Evolutionary conservation across 805 yeast genomes (phyloP).

Genomic region (Wickerhamomyces strasburgensis): DNA sequence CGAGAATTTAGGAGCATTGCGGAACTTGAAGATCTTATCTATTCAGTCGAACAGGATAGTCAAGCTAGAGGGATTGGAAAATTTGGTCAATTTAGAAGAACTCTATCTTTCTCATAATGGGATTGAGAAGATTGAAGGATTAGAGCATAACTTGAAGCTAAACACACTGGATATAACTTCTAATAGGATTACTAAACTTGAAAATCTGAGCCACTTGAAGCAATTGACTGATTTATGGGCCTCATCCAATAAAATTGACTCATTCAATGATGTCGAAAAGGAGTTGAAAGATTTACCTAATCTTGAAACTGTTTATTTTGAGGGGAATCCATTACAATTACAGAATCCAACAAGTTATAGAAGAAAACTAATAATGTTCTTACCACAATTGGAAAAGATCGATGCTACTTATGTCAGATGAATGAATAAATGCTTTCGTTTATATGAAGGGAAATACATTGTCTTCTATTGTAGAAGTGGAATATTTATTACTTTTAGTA

Average conservation of each 20-base stretch:
- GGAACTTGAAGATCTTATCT: conserved; percentile 68
- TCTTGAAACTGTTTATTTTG: conserved; percentile 87
- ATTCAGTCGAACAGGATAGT: conserved; percentile 82
- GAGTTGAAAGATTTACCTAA: conserved; percentile 58
- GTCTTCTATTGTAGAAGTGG: neutral
- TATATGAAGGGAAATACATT: no score
- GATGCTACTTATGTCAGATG: conserved; percentile 76
- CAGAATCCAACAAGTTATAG: conserved; percentile 77
- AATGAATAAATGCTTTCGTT: neutral
- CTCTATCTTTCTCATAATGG: conserved; percentile 85
- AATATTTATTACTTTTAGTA: neutral
- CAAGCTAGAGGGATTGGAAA: conserved; percentile 77
- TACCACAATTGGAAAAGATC: conserved; percentile 70
- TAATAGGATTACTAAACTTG: conserved; percentile 58
- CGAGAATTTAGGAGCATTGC: conserved; percentile 54
- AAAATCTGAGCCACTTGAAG: conserved; percentile 57
- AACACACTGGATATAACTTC: conserved; percentile 77
- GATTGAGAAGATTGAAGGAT: conserved; percentile 65
- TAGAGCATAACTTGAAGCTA: conserved; percentile 64
- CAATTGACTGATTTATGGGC: conserved; percentile 94
- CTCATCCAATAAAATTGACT: conserved; percentile 64
- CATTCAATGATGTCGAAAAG: conserved; percentile 62
- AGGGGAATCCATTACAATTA: conserved; percentile 83
- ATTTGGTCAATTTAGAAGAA: conserved; percentile 70
- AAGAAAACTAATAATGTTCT: conserved; percentile 68